Base-by-base conservation (phyloP, 495 filamentous ascomycete species). In the Ascodesmis nigricans region DNA sequence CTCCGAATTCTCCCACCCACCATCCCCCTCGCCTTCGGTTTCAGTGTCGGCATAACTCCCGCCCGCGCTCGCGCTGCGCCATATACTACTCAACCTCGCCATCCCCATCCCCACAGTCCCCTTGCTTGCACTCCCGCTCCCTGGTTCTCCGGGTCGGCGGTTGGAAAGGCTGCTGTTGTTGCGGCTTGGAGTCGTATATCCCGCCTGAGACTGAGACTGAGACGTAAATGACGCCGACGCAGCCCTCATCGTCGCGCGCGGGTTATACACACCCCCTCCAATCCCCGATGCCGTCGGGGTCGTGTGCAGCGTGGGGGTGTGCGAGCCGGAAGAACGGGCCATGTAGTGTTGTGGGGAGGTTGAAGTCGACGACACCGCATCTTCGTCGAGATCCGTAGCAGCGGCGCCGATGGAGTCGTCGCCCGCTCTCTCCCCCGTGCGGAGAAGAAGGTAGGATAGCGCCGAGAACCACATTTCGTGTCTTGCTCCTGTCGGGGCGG, bases 381-480 rank as follows among this genome's bases (percentile, higher is more conserved):
- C 83, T 38, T 83, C 34, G 66, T 54, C 1, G 73, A 75, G 40
- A 65, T 42, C 31, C 58, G 27, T 29, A 10, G 17, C 31, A 16
- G 39, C 65, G 38, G 67, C 65, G 20, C 57, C 61, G 2, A 61
- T 59, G 36, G 64, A 56, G 39, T 67, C 66, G 27, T 70, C 67
- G 1, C 21, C 74, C 67, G 28, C 67, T 54, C 11, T 6, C 23
- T 25, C 23, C 15, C 62, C 60, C 9, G 75, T 78, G 25, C 81
- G 71, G 14, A 91, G 57, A 19, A 95, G 65, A 8, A 97, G 67
- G 49, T 97, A 97, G 2, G 81, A 90, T 23, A 97, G 64, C 4
- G 87, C 48, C 50, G 93, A 93, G 65, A 87, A 95, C 87, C 87
- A 97, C 3, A 83, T 95, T 54, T 95, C 87, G 43, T 97, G 87